phyloP scores from a whole-genome alignment of 2,329 filamentous ascomycete genomes.

The Talaromyces pinophilus region DNA sequence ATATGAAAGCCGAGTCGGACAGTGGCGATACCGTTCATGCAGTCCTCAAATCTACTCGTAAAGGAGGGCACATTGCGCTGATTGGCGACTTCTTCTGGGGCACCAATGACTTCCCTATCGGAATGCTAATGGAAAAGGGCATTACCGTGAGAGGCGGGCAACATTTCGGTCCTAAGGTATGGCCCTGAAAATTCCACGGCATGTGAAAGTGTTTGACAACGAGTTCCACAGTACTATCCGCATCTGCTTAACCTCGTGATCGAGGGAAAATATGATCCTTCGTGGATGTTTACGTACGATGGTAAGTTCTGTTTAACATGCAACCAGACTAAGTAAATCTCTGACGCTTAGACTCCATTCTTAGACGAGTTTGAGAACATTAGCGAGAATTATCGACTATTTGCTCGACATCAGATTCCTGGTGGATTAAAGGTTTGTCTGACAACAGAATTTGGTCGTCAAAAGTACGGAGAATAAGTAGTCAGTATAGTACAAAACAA shows the following conservation, averaged over 20 bases:
- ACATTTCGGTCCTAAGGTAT: constrained; percentile 30
- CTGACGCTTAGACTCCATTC: background rate
- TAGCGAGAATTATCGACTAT: constrained; percentile 29
- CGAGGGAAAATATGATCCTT: constrained; percentile 32
- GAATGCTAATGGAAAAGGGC: constrained; percentile 38
- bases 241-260: constrained; percentile 34
- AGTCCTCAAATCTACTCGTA: constrained; percentile 34
- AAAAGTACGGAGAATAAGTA: constrained; percentile 8
- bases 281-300: constrained; percentile 35
- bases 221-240: constrained; percentile 32
- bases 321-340: background rate
- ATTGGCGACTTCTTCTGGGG: constrained; percentile 35
- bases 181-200: background rate
- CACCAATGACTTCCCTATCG: constrained; percentile 35
- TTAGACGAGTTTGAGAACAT: constrained; percentile 37
- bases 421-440: constrained; percentile 35
- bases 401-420: constrained; percentile 32
- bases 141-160: constrained; percentile 37
- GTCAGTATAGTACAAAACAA: background rate
- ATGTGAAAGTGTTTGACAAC: background rate
- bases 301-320: constrained; percentile 16
- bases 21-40: constrained; percentile 33
- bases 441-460: constrained; percentile 32
- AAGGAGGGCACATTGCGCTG: constrained; percentile 34
- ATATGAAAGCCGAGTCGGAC: constrained; percentile 31